A percentile compares a stretch with the other conserved stretches of the same genome.
phyloP scores from a whole-genome alignment of 225 moss, liverwort and hornwort genomes.

The Pseudoscleropodium purum region DNA sequence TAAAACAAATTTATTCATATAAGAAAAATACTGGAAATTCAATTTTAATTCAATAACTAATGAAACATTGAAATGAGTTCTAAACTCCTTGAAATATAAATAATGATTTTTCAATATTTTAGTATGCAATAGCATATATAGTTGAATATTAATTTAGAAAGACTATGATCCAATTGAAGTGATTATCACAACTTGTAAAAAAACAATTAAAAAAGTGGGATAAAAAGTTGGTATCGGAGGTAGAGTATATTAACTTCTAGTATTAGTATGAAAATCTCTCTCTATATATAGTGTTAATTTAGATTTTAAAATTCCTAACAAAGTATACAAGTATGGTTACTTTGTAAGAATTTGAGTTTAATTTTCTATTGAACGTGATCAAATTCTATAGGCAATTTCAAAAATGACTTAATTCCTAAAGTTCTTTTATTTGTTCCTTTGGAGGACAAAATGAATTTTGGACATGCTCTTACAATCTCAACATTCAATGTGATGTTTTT shows the following conservation, averaged over 20 bases:
- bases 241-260: not conserved
- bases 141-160: too few relatives aligned
- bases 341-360: not conserved
- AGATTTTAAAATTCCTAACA: fast-evolving
- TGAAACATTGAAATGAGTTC: not conserved
- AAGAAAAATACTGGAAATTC: too few relatives aligned
- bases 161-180: not conserved
- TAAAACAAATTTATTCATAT: not conserved
- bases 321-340: not conserved
- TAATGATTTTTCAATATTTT: not conserved
- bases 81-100: not conserved
- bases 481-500: not conserved
- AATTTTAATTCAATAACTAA: too few relatives aligned
- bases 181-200: too few relatives aligned
- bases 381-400: not conserved
- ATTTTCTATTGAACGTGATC: not conserved
- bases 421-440: too few relatives aligned
- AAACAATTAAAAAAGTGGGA: too few relatives aligned
- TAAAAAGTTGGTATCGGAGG: fast-evolving
- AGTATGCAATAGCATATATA: too few relatives aligned
- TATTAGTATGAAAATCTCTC: not conserved
- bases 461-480: fast-evolving
- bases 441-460: not conserved
- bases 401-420: not conserved
- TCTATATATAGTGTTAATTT: too few relatives aligned